Conservation (phyloP, 176 grass and related monocot species). For the Oryza nivara region DNA sequence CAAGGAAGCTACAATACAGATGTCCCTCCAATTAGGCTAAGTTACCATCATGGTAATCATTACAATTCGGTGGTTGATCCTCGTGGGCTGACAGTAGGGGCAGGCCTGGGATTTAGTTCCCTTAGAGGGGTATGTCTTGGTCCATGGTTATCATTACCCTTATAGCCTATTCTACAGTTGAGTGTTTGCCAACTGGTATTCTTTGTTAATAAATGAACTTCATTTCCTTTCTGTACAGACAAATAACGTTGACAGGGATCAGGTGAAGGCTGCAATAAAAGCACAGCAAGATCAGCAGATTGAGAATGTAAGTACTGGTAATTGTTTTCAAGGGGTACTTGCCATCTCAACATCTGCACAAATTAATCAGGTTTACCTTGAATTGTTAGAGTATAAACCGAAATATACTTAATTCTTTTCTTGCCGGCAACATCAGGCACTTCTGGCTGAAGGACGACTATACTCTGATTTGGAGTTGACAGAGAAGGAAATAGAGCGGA, state of each 20-base stretch:
- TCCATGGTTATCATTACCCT: conserved; percentile 4
- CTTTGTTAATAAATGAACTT: conserved; percentile 38
- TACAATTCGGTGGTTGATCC: conserved; percentile 99
- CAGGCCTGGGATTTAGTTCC: conserved; percentile 92
- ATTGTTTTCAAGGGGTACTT: conserved; percentile 29
- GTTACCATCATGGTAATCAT: conserved; percentile 98
- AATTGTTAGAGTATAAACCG: conserved; percentile 23
- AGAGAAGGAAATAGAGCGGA: conserved; percentile 98
- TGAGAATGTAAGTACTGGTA: conserved; percentile 74
- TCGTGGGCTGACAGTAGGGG: conserved; percentile 73
- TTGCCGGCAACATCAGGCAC: conserved; percentile 60
- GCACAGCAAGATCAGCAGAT: conserved; percentile 98
- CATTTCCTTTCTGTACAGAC: conserved; percentile 52
- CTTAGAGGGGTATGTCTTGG: conserved; percentile 79
- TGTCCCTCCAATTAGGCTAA: conserved; percentile 86
- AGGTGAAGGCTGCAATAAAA: conserved; percentile 96
- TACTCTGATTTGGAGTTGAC: conserved; percentile 97
- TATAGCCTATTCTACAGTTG: conserved; percentile 17
- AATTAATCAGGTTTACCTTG: not conserved
- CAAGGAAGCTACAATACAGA: conserved; percentile 97
- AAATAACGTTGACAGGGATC: conserved; percentile 94
- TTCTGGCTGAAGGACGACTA: conserved; percentile 88
- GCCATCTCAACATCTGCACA: conserved; percentile 3
- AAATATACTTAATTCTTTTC: not conserved
- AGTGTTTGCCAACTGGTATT: not conserved